These are phyloP conservation scores for Westerdykella sp. DNA, from an alignment of 2,329 filamentous ascomycete genomes.

Conservation along the genomic window DNA sequence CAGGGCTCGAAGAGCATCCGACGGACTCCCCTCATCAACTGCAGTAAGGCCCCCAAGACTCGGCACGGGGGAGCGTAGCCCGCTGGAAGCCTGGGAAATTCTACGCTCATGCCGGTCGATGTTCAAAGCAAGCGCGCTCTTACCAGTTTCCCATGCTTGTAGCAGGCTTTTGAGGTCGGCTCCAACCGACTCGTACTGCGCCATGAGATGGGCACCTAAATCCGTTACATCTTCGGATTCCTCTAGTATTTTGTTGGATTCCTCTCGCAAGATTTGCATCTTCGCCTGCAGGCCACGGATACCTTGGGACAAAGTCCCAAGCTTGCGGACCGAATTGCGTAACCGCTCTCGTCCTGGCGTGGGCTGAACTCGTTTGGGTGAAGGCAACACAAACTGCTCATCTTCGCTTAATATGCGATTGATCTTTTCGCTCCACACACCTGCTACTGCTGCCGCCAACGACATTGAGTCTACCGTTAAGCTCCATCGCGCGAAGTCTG, in stretches of 20 bases:
- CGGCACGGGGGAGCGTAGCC: conserved; percentile 43
- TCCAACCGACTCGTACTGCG: conserved; percentile 93
- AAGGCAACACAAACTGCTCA: conserved; percentile 54
- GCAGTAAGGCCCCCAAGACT: conserved; percentile 60
- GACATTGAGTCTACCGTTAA: conserved; percentile 70
- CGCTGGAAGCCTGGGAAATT: conserved; percentile 48
- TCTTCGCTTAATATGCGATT: conserved; percentile 68
- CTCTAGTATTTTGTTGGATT: conserved; percentile 74
- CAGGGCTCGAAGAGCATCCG: conserved; percentile 69
- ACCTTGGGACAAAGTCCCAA: conserved; percentile 81
- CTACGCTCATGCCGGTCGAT: conserved; percentile 70
- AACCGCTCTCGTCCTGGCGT: conserved; percentile 76
- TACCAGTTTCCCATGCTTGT: conserved; percentile 56
- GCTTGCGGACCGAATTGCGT: conserved; percentile 78
- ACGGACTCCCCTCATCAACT: conserved; percentile 49
- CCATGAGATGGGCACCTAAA: conserved; percentile 69
- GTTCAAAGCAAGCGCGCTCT: conserved; percentile 71
- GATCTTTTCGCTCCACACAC: conserved; percentile 58
- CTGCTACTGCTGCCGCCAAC: conserved; percentile 56
- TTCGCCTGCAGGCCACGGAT: conserved; percentile 92
- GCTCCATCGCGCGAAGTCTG: conserved; percentile 73
- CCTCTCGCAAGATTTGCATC: conserved; percentile 83
- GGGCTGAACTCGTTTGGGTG: conserved; percentile 52
- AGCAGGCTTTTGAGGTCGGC: conserved; percentile 63
- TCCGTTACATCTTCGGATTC: conserved; percentile 63